These are phyloP conservation scores for Yamadazyma takamatsuzukensis DNA, from an alignment of 805 yeast species.

Conservation along the genomic window DNA sequence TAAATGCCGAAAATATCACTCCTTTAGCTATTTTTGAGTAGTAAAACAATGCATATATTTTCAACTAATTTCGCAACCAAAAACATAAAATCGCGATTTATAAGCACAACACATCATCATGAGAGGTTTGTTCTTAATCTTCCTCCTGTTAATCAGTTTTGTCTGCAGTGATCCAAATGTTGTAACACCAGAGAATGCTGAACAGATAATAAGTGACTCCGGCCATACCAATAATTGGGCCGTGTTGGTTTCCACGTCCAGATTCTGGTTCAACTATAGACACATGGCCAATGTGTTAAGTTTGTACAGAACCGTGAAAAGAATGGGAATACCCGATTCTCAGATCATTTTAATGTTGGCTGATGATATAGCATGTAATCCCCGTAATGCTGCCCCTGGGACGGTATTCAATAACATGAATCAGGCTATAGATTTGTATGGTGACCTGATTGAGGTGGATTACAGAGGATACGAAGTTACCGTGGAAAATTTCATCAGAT, in stretches of 20 bases:
- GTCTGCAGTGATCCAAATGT: conserved; percentile 1
- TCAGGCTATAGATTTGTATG: conserved; percentile 87
- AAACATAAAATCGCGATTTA: too few relatives aligned
- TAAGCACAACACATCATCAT: too few relatives aligned
- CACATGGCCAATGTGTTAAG: conserved; percentile 96
- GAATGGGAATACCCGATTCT: conserved; percentile 96
- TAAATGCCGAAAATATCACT: conserved; percentile 2
- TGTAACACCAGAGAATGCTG: conserved; percentile 18
- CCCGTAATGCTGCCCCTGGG: conserved; percentile 94
- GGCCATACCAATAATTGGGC: conserved; percentile 74
- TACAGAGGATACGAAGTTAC: conserved; percentile 98
- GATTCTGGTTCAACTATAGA: conserved; percentile 98
- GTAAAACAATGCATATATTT: too few relatives aligned
- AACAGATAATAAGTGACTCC: conserved; percentile 23
- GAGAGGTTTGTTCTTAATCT: too few relatives aligned
- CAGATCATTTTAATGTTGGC: conserved; percentile 94
- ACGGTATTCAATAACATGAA: conserved; percentile 92
- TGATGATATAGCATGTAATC: conserved; percentile 96
- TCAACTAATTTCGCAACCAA: too few relatives aligned
- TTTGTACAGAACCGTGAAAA: conserved; percentile 91
- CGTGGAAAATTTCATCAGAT: conserved; percentile 90
- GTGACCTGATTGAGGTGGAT: conserved; percentile 93
- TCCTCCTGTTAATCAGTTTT: too few relatives aligned
- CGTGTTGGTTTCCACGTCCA: conserved; percentile 88
- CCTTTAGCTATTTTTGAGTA: too few relatives aligned